These are phyloP conservation scores for Aspergillus persii DNA, from an alignment of 2,329 filamentous ascomycete genomes.

Conservation along the genomic window DNA sequence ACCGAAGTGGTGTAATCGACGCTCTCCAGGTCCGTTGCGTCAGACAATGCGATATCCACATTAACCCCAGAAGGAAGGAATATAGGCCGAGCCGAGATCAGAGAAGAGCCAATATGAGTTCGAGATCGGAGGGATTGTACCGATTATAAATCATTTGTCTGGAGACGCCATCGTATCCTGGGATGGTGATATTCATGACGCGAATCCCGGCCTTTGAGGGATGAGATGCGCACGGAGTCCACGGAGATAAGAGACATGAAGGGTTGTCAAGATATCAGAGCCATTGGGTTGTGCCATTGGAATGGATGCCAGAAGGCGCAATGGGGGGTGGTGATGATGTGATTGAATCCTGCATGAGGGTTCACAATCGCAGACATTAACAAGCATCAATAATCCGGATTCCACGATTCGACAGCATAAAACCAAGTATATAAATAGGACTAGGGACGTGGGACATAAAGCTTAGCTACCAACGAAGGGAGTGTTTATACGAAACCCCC, in stretches of 20 bases:
- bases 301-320: conserved; percentile 22
- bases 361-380: neutral
- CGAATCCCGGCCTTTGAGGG: neutral
- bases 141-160: conserved; percentile 10
- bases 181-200: conserved; percentile 22
- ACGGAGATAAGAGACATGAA: conserved; percentile 4
- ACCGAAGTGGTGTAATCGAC: conserved; percentile 9
- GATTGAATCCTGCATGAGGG: conserved; percentile 18
- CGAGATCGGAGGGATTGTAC: neutral
- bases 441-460: neutral
- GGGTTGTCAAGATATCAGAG: neutral
- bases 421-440: neutral
- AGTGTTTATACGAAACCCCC: too few species aligned
- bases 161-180: conserved; percentile 21
- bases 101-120: neutral
- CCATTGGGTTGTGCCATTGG: neutral
- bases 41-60: neutral
- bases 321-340: conserved; percentile 32
- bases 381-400: neutral
- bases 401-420: neutral
- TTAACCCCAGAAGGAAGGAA: neutral
- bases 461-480: neutral
- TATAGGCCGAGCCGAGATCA: neutral
- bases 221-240: neutral
- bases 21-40: neutral